phyloP scores from a whole-genome alignment of 78 protist genomes.

The Dictyostelium capitatum region DNA sequence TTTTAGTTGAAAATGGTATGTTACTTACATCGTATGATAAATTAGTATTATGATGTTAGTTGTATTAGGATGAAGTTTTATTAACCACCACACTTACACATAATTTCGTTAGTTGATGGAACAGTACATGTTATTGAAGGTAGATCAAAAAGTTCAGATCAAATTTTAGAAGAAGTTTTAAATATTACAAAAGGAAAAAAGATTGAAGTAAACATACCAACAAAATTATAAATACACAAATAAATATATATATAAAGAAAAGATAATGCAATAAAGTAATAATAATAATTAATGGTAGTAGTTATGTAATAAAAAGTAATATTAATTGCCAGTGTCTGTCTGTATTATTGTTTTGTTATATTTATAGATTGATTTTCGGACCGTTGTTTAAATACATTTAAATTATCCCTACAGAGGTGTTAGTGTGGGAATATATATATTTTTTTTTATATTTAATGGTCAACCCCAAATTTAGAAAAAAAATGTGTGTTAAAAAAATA shows the following conservation, averaged over 20 bases:
- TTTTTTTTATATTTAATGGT: no score
- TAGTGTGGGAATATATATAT: no score
- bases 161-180: conserved; percentile 46
- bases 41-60: background rate
- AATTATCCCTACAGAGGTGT: no score
- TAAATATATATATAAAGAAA: background rate
- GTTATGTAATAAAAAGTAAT: no score
- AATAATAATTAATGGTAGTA: no score
- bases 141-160: background rate
- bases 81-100: background rate
- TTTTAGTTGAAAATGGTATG: conserved; percentile 29
- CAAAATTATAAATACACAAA: background rate
- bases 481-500: no score
- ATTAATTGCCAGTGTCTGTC: background rate
- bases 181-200: background rate
- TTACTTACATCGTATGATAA: background rate
- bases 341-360: no score
- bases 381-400: no score
- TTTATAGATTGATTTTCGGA: background rate
- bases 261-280: no score
- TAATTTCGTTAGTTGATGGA: conserved; percentile 21
- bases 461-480: no score
- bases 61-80: background rate
- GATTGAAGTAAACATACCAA: conserved; percentile 1
- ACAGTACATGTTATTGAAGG: background rate